phyloP scores from a whole-genome alignment of 805 yeast species.

The Tetrapisispora phaffii region DNA sequence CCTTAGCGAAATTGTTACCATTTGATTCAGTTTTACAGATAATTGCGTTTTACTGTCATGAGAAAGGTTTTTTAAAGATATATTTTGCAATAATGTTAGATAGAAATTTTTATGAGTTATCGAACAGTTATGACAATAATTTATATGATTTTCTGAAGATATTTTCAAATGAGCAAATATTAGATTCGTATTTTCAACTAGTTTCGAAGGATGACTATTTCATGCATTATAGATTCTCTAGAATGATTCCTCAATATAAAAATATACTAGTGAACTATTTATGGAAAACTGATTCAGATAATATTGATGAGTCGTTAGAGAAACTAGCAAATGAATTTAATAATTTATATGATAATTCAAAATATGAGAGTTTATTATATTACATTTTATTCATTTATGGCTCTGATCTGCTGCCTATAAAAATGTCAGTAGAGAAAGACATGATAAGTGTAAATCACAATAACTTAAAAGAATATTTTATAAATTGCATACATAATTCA shows the following conservation, averaged over 20 bases:
- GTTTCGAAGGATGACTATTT: conserved; percentile 15
- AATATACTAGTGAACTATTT: conserved; percentile 8
- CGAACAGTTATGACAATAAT: conserved; percentile 11
- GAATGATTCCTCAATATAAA: conserved; percentile 14
- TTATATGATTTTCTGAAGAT: conserved; percentile 7
- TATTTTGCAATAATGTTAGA: conserved; percentile 22
- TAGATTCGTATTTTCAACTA: conserved; percentile 9
- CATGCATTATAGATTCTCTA: conserved; percentile 18
- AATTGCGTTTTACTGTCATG: conserved; percentile 5
- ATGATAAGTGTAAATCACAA: conserved; percentile 1
- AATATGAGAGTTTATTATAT: conserved; percentile 18
- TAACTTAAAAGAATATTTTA: conserved; percentile 10
- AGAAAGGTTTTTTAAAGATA: conserved; percentile 3
- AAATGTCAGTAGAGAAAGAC: background rate
- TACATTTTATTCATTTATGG: conserved; percentile 20
- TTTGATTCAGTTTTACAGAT: conserved; percentile 12
- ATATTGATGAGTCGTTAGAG: too few relatives aligned
- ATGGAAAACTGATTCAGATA: background rate
- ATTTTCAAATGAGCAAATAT: background rate
- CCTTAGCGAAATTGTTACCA: conserved; percentile 14
- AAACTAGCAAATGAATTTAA: conserved; percentile 14
- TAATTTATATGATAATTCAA: conserved; percentile 11
- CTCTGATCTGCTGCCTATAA: conserved; percentile 12
- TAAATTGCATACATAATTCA: conserved; percentile 17
- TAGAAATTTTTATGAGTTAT: conserved; percentile 19